phyloP scores from a whole-genome alignment of 257 asterid species.

The Catharanthus roseus region DNA sequence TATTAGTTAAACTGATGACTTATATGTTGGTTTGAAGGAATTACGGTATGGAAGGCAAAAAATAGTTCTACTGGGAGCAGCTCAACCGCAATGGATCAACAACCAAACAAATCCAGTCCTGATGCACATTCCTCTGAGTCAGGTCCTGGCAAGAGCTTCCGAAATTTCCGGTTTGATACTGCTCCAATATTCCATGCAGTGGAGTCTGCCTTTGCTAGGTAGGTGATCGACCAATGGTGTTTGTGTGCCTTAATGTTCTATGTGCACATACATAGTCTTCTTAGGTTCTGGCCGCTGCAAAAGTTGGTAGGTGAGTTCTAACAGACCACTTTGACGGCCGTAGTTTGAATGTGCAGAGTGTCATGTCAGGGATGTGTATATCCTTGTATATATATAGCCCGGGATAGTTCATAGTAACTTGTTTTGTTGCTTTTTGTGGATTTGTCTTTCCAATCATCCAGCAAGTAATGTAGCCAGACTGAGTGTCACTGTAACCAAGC shows the following conservation, averaged over 20 bases:
- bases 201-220: conserved; percentile 53
- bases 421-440: background rate
- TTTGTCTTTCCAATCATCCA: background rate
- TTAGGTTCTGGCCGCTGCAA: background rate
- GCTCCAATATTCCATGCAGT: conserved; percentile 52
- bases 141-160: conserved; percentile 53
- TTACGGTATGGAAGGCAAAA: conserved; percentile 66
- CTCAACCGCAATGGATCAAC: conserved; percentile 44
- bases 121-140: conserved; percentile 33
- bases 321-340: background rate
- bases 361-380: conserved; percentile 4
- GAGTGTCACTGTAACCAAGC: background rate
- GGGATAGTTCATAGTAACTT: background rate
- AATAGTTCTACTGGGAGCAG: conserved; percentile 50
- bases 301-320: background rate
- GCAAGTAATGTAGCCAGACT: background rate
- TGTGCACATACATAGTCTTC: background rate
- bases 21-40: conserved; percentile 38
- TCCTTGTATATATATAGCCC: background rate
- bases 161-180: conserved; percentile 69
- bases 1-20: conserved; percentile 10
- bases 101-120: conserved; percentile 35
- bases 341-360: background rate
- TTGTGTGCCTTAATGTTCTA: background rate
- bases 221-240: conserved; percentile 9